Percentiles rank a stretch among this genome's conserved stretches.
phyloP scores from a whole-genome alignment of 75 land plant genomes.

The Pinus taeda region DNA sequence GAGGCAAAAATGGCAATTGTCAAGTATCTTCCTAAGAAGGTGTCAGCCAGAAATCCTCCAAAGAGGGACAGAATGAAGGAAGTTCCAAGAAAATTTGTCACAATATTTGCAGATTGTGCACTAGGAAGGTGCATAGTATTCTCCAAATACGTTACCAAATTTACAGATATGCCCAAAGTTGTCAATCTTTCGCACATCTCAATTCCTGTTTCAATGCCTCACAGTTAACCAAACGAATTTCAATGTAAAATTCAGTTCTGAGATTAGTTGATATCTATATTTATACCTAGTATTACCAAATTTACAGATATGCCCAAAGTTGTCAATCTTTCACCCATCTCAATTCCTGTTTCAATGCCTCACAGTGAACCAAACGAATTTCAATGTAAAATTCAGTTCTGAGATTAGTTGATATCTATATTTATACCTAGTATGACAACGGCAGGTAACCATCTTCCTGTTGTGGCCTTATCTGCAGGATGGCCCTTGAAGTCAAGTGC shows the following conservation, averaged over 20 bases:
- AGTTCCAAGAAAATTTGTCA: constrained; percentile 82
- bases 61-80: constrained; percentile 74
- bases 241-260: not conserved
- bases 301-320: constrained; percentile 77
- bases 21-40: constrained; percentile 75
- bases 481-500: constrained; percentile 61
- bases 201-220: constrained; percentile 36
- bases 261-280: not conserved
- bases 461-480: constrained; percentile 65
- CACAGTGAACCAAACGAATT: not conserved
- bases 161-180: constrained; percentile 73
- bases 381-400: not conserved
- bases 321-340: constrained; percentile 72
- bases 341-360: constrained; percentile 44
- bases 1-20: constrained; percentile 58
- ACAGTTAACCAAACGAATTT: not conserved
- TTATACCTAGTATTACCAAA: constrained; percentile 60
- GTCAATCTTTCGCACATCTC: constrained; percentile 78
- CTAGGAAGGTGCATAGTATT: constrained; percentile 44
- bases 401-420: not conserved
- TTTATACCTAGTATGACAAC: constrained; percentile 53
- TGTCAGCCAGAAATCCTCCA: constrained; percentile 86
- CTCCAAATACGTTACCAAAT: constrained; percentile 67
- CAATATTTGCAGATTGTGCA: constrained; percentile 62
- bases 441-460: constrained; percentile 77